Percentiles rank a stretch among this genome's conserved stretches.
Conservation (phyloP, 2,329 filamentous ascomycete genomes). For the Penicillium sp. region DNA sequence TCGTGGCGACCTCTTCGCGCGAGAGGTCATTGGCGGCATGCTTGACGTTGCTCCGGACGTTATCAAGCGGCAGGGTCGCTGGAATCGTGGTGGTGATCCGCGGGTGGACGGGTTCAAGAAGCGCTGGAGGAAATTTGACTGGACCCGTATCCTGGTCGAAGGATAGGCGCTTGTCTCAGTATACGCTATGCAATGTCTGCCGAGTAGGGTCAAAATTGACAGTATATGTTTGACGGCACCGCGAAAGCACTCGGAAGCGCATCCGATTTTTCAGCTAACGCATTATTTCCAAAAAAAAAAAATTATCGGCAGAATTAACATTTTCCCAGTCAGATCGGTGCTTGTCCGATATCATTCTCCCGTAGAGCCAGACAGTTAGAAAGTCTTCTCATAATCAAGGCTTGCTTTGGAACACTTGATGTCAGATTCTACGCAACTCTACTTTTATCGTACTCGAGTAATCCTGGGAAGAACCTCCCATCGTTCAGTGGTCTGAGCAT, state of each 20-base stretch:
- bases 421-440: neutral
- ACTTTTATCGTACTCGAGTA: too few relatives aligned
- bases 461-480: neutral
- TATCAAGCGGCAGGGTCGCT: constrained; percentile 87
- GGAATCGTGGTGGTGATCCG: constrained; percentile 68
- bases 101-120: constrained; percentile 79
- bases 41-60: constrained; percentile 78
- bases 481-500: neutral
- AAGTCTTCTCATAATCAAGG: neutral
- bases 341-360: neutral
- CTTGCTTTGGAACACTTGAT: neutral
- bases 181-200: neutral
- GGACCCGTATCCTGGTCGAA: constrained; percentile 67
- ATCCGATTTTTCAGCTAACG: neutral
- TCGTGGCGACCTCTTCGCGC: constrained; percentile 84
- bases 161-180: constrained; percentile 31
- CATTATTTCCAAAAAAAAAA: neutral
- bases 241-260: neutral
- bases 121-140: constrained; percentile 92
- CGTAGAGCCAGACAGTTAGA: neutral
- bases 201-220: neutral
- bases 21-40: constrained; percentile 92
- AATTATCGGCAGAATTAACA: neutral
- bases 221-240: neutral
- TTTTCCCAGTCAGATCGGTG: neutral